Percentiles rank a stretch among this genome's conserved stretches.
These are phyloP conservation scores for Citrullus amarus DNA, from an alignment of 306 rosid species.

Conservation along the genomic window DNA sequence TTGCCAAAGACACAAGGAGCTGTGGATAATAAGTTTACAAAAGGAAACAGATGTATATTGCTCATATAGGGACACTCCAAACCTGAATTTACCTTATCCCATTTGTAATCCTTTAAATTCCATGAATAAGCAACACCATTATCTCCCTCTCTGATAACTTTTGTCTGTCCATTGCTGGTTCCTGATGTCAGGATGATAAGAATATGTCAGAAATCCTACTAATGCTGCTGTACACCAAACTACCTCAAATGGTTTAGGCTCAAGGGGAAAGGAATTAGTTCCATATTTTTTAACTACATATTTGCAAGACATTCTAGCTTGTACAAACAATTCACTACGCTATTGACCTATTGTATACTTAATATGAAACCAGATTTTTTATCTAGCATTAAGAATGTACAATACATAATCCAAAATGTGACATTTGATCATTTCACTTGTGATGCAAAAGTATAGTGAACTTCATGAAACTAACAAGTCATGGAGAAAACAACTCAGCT, in stretches of 20 bases:
- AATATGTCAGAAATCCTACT: background rate
- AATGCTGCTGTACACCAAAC: background rate
- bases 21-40: background rate
- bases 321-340: background rate
- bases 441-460: background rate
- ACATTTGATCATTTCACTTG: background rate
- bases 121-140: conserved; percentile 94
- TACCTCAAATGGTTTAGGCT: background rate
- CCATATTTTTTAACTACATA: background rate
- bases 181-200: conserved; percentile 43
- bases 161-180: conserved; percentile 86
- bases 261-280: background rate
- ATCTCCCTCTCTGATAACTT: conserved; percentile 91
- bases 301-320: background rate
- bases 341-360: background rate
- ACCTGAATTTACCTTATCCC: conserved; percentile 60
- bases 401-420: background rate
- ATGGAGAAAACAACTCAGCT: background rate
- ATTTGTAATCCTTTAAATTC: conserved; percentile 64
- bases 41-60: background rate
- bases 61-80: background rate
- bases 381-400: background rate
- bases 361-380: background rate
- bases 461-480: background rate
- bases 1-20: background rate